Base-by-base conservation (phyloP, 2,329 filamentous ascomycete genomes). In the Epichloe sibirici region DNA sequence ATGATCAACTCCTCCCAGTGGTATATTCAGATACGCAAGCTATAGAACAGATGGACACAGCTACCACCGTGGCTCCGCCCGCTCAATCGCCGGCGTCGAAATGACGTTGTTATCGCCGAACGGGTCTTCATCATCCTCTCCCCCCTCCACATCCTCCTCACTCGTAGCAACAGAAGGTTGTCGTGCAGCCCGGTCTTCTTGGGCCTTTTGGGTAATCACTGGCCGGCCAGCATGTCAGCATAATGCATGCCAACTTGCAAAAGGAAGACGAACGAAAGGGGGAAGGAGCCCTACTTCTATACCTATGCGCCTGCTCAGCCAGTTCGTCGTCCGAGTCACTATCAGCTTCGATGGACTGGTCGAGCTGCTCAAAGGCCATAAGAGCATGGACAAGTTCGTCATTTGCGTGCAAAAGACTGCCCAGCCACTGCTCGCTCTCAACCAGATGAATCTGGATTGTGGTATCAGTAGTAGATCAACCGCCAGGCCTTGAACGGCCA, bases 301-400 rank as follows among this genome's bases (percentile, higher is more conserved):
- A 85, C 23, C 80, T 70, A 60, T 82, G 79, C 38, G 82, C 81
- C 65, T 85, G 81, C 62, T 85, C 81, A 45, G 83, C 81, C 42
- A 81, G 65, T 60, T 81, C 85, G 56, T 85, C 82, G 53, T 86
- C 82, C 1, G 81, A 85, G 65, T 86, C 82, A 58, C 81, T 85
- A 63, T 86, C 83, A 5, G 82, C 82, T 58, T 89, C 86, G 57
- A 91, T 86, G 47, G 87, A 90, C 55, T 85, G 83, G 65, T 98
- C 91, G 57, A 97, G 80, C 60, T 96, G 88, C 69, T 97, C 91
- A 63, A 90, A 98, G 0, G 90, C 87, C 81, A 95, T 95, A 53
- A 98, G 76, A 1, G 90, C 89, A 56, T 85, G 85, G 42, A 97
- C 88, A n/a, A 98, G 83, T 68, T 95, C 88, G 62, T 98, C 93